These are phyloP conservation scores for Saturnispora quitensis DNA, from an alignment of 805 yeast species.

Conservation along the genomic window DNA sequence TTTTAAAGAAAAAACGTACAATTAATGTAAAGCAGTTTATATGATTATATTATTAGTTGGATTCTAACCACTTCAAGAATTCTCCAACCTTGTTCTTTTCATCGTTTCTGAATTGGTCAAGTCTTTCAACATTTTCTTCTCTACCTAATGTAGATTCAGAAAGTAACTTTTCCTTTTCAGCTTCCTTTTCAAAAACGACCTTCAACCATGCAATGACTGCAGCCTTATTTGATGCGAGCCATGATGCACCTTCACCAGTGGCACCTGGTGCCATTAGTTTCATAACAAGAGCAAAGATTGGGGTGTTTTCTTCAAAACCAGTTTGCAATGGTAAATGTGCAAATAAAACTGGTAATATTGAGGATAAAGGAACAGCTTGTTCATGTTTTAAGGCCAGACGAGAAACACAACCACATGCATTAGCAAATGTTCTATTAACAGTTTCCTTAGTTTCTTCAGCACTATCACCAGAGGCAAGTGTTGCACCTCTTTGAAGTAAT, in stretches of 20 bases:
- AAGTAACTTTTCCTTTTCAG: slow-evolving; percentile 59
- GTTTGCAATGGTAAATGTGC: slow-evolving; percentile 77
- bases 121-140: slow-evolving; percentile 69
- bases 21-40: neutral
- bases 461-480: slow-evolving; percentile 53
- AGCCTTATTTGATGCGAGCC: slow-evolving; percentile 48
- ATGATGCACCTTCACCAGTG: slow-evolving; percentile 44
- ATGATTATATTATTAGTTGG: slow-evolving; percentile 23
- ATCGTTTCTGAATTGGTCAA: slow-evolving; percentile 68
- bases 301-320: slow-evolving; percentile 88
- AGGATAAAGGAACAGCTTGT: slow-evolving; percentile 65
- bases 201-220: slow-evolving; percentile 60
- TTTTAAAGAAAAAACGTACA: neutral
- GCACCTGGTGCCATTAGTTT: slow-evolving; percentile 40
- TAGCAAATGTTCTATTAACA: slow-evolving; percentile 77
- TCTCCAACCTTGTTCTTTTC: slow-evolving; percentile 59
- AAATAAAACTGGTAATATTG: slow-evolving; percentile 64
- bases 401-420: slow-evolving; percentile 95
- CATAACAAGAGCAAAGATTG: slow-evolving; percentile 72
- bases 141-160: slow-evolving; percentile 75
- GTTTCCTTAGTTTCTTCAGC: slow-evolving; percentile 75
- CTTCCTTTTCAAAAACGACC: slow-evolving; percentile 63
- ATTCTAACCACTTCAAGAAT: slow-evolving; percentile 64
- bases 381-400: slow-evolving; percentile 75
- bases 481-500: slow-evolving; percentile 62